Percentiles rank a stretch among this genome's conserved stretches.
These are phyloP conservation scores for Aspergillus arachidicola DNA, from an alignment of 2,329 filamentous ascomycete species.

Conservation along the genomic window DNA sequence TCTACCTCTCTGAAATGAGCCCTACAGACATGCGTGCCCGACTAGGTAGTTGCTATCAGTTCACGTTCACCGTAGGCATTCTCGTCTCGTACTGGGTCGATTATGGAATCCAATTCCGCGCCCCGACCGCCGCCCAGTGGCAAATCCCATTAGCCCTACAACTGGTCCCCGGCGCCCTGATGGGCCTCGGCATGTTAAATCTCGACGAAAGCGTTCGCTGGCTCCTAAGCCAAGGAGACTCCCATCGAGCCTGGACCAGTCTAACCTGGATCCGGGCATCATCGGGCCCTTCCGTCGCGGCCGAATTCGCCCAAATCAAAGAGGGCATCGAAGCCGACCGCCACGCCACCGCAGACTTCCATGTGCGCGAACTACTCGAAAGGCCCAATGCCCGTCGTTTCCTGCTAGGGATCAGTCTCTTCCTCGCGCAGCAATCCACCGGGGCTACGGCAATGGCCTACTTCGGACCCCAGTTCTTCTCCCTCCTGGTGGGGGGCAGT, in stretches of 20 bases:
- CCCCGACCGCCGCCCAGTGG: conserved; percentile 50
- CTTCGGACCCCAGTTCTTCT: conserved; percentile 59
- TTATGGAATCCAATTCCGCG: conserved; percentile 43
- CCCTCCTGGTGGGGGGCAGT: conserved; percentile 46
- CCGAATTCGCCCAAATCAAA: conserved; percentile 56
- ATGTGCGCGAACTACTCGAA: conserved; percentile 49
- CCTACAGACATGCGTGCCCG: conserved; percentile 52
- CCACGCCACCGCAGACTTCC: conserved; percentile 49
- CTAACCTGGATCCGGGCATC: conserved; percentile 56
- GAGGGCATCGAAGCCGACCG: conserved; percentile 50
- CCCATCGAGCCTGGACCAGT: conserved; percentile 51
- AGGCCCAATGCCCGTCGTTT: conserved; percentile 50
- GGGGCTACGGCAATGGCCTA: conserved; percentile 59
- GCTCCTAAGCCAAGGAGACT: conserved; percentile 51
- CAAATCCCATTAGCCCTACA: conserved; percentile 59
- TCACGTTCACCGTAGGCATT: conserved; percentile 54
- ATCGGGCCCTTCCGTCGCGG: conserved; percentile 35
- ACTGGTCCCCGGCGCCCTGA: conserved; percentile 50
- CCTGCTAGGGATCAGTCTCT: conserved; percentile 49
- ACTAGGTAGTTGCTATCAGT: conserved; percentile 56
- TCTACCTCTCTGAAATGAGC: conserved; percentile 50
- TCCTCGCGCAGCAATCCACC: conserved; percentile 57
- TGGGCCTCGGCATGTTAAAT: conserved; percentile 53
- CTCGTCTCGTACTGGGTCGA: conserved; percentile 58
- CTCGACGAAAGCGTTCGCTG: conserved; percentile 55